These are phyloP conservation scores for Arbutus unedo DNA, from an alignment of 148 eudicot genomes.

Conservation along the genomic window DNA sequence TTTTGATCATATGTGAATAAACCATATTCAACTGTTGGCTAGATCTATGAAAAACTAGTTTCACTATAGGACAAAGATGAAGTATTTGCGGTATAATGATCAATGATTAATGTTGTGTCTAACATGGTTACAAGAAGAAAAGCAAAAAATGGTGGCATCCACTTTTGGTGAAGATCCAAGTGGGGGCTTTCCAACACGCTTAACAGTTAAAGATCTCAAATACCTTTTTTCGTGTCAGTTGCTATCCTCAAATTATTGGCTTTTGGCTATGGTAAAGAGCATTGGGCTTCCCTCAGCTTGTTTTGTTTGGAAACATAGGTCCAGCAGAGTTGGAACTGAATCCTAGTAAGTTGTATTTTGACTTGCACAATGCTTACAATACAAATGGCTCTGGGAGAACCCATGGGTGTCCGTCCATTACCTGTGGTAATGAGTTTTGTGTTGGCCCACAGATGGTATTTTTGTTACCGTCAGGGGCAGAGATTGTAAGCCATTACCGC, in stretches of 20 bases:
- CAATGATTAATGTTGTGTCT: neutral
- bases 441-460: neutral
- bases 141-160: slow-evolving; percentile 95
- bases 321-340: neutral
- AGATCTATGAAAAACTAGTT: neutral
- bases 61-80: neutral
- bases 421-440: slow-evolving; percentile 1
- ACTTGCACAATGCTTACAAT: neutral
- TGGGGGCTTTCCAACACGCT: slow-evolving; percentile 61
- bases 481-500: neutral
- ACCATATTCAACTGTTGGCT: too few species aligned
- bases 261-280: neutral
- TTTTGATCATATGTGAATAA: neutral
- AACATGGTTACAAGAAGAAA: slow-evolving; percentile 67
- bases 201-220: slow-evolving; percentile 73
- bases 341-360: neutral
- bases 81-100: neutral
- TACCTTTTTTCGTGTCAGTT: slow-evolving; percentile 46
- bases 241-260: neutral
- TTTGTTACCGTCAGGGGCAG: slow-evolving; percentile 12
- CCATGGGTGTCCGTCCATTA: neutral
- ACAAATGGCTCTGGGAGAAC: neutral
- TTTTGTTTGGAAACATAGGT: neutral
- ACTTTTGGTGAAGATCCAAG: slow-evolving; percentile 92
- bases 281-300: neutral